These are phyloP conservation scores for Phytophthora litchii DNA, from an alignment of 352 stramenopile species.

Conservation along the genomic window DNA sequence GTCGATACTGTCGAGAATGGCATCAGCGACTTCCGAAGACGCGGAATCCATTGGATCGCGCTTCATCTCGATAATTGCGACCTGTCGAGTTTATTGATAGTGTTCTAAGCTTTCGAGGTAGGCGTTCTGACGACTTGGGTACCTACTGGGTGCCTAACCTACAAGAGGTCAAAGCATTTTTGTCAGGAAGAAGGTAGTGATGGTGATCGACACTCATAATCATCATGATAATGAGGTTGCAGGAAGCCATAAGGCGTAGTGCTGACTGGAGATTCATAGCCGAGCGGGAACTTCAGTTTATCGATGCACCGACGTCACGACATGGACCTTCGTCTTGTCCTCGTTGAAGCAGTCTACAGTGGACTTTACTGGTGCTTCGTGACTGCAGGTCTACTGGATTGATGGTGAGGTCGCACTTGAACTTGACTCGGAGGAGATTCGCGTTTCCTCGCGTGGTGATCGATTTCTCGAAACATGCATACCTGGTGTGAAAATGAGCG, in stretches of 20 bases:
- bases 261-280: conserved; percentile 3
- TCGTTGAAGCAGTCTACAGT: not conserved
- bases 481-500: not conserved
- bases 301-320: conserved; percentile 12
- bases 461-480: conserved; percentile 6
- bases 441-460: not conserved
- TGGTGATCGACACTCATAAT: conserved; percentile 8
- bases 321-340: not conserved
- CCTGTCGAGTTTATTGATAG: conserved; percentile 14
- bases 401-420: conserved; percentile 24
- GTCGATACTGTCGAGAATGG: conserved; percentile 20
- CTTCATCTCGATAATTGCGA: conserved; percentile 13
- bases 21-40: not conserved
- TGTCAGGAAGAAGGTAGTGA: not conserved
- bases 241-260: not conserved
- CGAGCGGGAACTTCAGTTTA: conserved; percentile 21
- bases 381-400: conserved; percentile 16
- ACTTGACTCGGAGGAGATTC: conserved; percentile 1
- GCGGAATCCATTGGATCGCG: not conserved
- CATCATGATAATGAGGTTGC: conserved; percentile 6
- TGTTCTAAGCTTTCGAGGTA: not conserved
- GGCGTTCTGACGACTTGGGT: too few species aligned
- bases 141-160: not conserved
- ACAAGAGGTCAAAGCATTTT: not conserved
- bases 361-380: conserved; percentile 2